Percentiles rank a stretch among this genome's conserved stretches.
These are phyloP conservation scores for Gentiana straminea DNA, from an alignment of 257 asterid species.

Conservation along the genomic window DNA sequence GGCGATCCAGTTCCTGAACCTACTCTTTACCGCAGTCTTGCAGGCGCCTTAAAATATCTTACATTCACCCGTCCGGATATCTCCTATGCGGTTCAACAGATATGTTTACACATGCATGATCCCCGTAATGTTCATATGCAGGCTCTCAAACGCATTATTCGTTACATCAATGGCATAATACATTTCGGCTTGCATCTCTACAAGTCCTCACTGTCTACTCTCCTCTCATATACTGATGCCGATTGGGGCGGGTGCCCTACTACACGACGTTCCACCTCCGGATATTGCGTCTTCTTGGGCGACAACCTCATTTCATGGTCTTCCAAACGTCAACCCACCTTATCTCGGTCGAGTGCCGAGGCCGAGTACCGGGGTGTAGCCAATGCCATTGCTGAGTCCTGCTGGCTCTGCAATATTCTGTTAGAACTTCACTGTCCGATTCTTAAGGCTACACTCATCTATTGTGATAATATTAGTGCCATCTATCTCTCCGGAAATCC, in stretches of 20 bases:
- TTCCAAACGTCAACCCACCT: slow-evolving; percentile 1
- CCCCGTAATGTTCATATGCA: background rate
- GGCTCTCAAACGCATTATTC: slow-evolving; percentile 3
- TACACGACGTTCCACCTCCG: background rate
- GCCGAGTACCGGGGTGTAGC: background rate
- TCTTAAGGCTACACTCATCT: background rate
- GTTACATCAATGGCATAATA: background rate
- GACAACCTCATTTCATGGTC: background rate
- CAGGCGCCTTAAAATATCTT: background rate
- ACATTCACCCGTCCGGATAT: background rate
- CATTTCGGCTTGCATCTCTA: background rate
- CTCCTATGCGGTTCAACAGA: background rate
- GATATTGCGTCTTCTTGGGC: background rate
- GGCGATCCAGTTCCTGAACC: background rate
- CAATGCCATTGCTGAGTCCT: background rate
- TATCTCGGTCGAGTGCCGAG: background rate
- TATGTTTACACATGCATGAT: no score
- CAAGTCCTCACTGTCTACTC: background rate
- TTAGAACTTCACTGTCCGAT: background rate
- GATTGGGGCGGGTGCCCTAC: background rate
- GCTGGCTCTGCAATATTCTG: background rate
- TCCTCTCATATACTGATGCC: background rate
- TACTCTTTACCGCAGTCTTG: background rate
- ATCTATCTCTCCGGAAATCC: background rate
- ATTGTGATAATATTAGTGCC: background rate